phyloP scores from a whole-genome alignment of 169 alveolate species.

The Cytauxzoon felis region DNA sequence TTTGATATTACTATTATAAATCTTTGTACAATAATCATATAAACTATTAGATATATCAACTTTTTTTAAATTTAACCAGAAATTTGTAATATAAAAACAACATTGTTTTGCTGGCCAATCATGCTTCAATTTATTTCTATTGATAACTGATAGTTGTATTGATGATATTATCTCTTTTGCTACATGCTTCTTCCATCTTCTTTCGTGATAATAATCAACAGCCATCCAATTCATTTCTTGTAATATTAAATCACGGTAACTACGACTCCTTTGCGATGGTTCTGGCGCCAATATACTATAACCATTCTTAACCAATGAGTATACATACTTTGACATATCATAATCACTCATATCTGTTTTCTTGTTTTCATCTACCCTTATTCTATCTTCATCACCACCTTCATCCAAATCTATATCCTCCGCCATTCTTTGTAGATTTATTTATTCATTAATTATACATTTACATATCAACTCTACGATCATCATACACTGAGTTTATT shows the following conservation, averaged over 20 bases:
- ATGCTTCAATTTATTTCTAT: conserved; percentile 34
- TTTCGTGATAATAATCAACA: conserved; percentile 59
- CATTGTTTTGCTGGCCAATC: conserved; percentile 57
- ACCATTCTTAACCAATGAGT: conserved; percentile 22
- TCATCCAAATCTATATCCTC: no score
- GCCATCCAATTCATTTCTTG: conserved; percentile 74
- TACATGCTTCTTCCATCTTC: conserved; percentile 56
- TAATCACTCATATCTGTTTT: conserved; percentile 5
- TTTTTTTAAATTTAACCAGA: conserved; percentile 28
- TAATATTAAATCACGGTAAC: conserved; percentile 59
- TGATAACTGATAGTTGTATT: conserved; percentile 25
- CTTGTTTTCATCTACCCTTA: no score
- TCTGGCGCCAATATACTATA: conserved; percentile 50
- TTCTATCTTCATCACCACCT: no score
- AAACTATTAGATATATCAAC: neutral
- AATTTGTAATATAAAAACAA: conserved; percentile 19
- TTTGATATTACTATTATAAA: neutral
- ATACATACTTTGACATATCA: conserved; percentile 23
- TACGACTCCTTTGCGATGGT: conserved; percentile 55
- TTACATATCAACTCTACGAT: no score
- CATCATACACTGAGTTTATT: no score
- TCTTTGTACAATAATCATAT: conserved; percentile 7
- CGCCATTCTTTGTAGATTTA: no score
- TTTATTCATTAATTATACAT: no score
- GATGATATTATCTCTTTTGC: conserved; percentile 35